Conservation (phyloP, 192 early-diverging fungal species). For the Coemansia sp. region DNA sequence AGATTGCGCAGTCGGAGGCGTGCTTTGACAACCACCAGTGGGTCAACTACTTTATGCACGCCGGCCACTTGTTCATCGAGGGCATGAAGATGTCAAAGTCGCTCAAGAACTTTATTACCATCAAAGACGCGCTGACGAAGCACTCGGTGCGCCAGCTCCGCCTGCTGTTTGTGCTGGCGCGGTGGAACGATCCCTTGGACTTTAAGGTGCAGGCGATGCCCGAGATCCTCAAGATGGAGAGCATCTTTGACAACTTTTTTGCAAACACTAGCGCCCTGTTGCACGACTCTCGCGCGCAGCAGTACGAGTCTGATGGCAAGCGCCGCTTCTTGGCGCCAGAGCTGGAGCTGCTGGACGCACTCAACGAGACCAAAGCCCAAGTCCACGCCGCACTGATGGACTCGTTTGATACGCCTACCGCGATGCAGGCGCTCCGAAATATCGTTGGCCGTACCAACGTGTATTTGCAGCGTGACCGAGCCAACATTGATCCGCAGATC, state of each 20-base stretch:
- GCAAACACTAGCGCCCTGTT: slow-evolving; percentile 74
- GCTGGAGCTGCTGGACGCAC: slow-evolving; percentile 61
- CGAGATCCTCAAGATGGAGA: slow-evolving; percentile 76
- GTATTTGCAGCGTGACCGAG: slow-evolving; percentile 66
- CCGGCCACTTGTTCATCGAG: slow-evolving; percentile 92
- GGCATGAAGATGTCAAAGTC: slow-evolving; percentile 98
- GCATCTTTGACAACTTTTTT: slow-evolving; percentile 87
- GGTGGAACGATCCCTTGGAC: slow-evolving; percentile 85
- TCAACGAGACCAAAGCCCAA: slow-evolving; percentile 63
- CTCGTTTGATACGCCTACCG: slow-evolving; percentile 85
- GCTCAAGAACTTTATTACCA: slow-evolving; percentile 97
- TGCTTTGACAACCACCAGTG: slow-evolving; percentile 88
- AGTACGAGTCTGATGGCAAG: slow-evolving; percentile 59
- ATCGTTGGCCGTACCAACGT: slow-evolving; percentile 76
- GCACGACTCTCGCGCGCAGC: slow-evolving; percentile 58
- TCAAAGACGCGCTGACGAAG: slow-evolving; percentile 81
- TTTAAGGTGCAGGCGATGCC: slow-evolving; percentile 73
- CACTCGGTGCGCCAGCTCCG: slow-evolving; percentile 84
- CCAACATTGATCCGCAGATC: slow-evolving; percentile 64
- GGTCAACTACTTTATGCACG: slow-evolving; percentile 99
- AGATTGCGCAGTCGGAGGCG: slow-evolving; percentile 94
- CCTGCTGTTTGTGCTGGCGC: slow-evolving; percentile 81
- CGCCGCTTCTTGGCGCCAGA: slow-evolving; percentile 74
- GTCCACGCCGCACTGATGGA: slow-evolving; percentile 89
- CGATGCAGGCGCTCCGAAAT: slow-evolving; percentile 75